Conservation (phyloP, 805 yeast genomes). For the Huiozyma naganishii region DNA sequence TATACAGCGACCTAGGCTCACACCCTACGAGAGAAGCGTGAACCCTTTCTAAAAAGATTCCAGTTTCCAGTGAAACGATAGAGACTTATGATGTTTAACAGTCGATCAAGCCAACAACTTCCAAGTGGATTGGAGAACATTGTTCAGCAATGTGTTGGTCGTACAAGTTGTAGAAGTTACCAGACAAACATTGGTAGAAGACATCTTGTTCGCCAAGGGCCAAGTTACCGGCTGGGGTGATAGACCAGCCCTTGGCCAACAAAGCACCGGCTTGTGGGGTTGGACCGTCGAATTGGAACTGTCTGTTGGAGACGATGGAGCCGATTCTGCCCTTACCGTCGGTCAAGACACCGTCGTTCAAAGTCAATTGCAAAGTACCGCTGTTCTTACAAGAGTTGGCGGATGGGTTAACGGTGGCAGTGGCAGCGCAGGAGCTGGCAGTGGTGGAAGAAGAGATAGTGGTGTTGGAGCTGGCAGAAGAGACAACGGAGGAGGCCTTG, state of each 20-base stretch:
- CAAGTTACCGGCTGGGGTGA: slow-evolving; percentile 42
- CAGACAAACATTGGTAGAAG: slow-evolving; percentile 58
- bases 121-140: slow-evolving; percentile 45
- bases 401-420: slow-evolving; percentile 19
- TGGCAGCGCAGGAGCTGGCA: slow-evolving; percentile 20
- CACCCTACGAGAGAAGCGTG: too few species aligned
- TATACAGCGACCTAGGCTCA: too few species aligned
- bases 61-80: too few species aligned
- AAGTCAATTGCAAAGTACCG: slow-evolving; percentile 40
- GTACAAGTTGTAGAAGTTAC: slow-evolving; percentile 57
- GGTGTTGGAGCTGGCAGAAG: slow-evolving; percentile 26
- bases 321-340: slow-evolving; percentile 56
- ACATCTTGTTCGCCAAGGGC: slow-evolving; percentile 47
- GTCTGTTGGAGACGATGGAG: slow-evolving; percentile 63
- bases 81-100: slow-evolving; percentile 29
- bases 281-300: slow-evolving; percentile 70
- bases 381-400: slow-evolving; percentile 20
- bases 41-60: too few species aligned
- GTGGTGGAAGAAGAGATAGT: slow-evolving; percentile 29
- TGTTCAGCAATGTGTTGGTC: slow-evolving; percentile 43
- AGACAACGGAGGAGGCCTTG: slow-evolving; percentile 12
- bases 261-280: slow-evolving; percentile 66
- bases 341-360: slow-evolving; percentile 38
- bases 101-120: slow-evolving; percentile 37
- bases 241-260: slow-evolving; percentile 54